Base-by-base conservation (phyloP, 1,284 basidiomycete species). In the Boletus semigastroideus region DNA sequence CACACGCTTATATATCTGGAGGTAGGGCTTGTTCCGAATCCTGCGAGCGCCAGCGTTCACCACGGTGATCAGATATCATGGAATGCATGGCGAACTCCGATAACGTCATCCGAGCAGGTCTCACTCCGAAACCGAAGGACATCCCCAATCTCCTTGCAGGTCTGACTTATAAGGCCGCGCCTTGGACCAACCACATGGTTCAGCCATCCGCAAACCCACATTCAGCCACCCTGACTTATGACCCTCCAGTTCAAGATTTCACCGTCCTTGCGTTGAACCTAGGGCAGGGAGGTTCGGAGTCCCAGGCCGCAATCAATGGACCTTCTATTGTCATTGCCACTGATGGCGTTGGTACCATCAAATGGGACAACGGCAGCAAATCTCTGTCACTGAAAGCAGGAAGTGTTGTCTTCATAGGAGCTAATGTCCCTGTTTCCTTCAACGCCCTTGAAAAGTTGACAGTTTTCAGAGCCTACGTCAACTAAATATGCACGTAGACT, bases 81-180 rank as follows among this genome's bases (percentile, higher is more conserved):
- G 94, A 98, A 68, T 95, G 93, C 74, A 98, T 97, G 94, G 94
- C 94, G 25, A 95, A 94, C 50, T 96, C 93, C 1, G 96, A 99
- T 75, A 99, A 99, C 70, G 97, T 99, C 67, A 97, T 99, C 52
- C 90, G 97, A 43, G 97, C 97, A 2, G 97, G 97, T 17, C 84
- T 99, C 39, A 99, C 97, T 0, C 96, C 97, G 12, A 99, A 99
- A 72, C 80, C 92, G 20, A 86, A 96, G 53, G 97, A 99, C 68
- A 86, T 98, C 19, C 84, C 87, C 4, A 98, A 95, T 58, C 84
- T 99, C 46, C 77, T 98, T 53, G 76, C 83, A 4, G 92, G 92
- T 67, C 81, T 99, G 55, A 98, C 94, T 10, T 99, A 98, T 72
- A 78, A 75, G 47, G 79, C 90, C 13, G 84, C 86, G 2, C 78